A percentile compares a stretch with the other conserved stretches of the same genome.
Evolutionary conservation across 345 rosid species (phyloP).

Genomic region (Salix brachista): DNA sequence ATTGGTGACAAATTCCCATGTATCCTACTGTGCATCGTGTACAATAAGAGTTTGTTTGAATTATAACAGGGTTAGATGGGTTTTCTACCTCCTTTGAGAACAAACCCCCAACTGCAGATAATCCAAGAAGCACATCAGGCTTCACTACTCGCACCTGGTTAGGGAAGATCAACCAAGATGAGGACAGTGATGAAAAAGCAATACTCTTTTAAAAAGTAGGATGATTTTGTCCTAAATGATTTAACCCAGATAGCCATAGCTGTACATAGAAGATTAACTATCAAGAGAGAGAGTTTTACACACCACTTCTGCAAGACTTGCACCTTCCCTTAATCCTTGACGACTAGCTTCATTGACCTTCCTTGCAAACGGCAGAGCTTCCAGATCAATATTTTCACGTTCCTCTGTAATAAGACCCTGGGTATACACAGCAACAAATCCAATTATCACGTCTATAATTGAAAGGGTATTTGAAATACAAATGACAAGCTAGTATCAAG

Average conservation of each 20-base stretch:
- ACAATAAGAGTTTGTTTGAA: not conserved
- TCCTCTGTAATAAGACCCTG: conserved; percentile 93
- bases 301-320: conserved; percentile 89
- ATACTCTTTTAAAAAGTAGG: not conserved
- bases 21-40: not conserved
- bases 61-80: not conserved
- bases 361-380: conserved; percentile 81
- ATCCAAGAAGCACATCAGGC: conserved; percentile 98
- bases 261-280: not conserved
- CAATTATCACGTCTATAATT: conserved; percentile 10
- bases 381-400: conserved; percentile 69
- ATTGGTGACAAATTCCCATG: not conserved
- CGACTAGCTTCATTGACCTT: conserved; percentile 71
- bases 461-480: not conserved
- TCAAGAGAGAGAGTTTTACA: conserved; percentile 20
- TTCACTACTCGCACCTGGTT: conserved; percentile 83
- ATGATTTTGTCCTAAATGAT: not conserved
- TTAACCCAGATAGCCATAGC: not conserved
- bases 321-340: conserved; percentile 86
- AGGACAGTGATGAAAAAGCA: not conserved
- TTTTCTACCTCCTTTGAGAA: conserved; percentile 78
- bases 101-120: conserved; percentile 99
- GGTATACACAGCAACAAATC: conserved; percentile 22
- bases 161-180: conserved; percentile 11
- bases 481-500: conserved; percentile 2